Evolutionary conservation across 495 filamentous ascomycete species (phyloP), one percentile per base, ranked within the genome.

Genomic region (Neohortaea acidophila): DNA sequence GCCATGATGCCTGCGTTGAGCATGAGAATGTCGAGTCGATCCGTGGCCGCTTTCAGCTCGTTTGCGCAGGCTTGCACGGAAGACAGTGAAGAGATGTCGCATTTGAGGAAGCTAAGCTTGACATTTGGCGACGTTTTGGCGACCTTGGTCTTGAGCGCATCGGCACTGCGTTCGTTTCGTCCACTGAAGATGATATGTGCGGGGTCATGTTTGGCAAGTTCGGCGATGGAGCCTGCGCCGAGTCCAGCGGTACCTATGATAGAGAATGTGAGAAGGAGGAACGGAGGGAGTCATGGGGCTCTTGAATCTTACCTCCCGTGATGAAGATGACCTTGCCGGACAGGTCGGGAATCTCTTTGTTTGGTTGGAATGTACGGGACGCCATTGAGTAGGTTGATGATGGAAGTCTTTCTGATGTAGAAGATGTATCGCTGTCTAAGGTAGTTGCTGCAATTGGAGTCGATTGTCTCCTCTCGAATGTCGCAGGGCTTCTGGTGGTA

Each of bases 1-100:
- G 60, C 70, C 70, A 81, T 76, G 43, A 79, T 66, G 24, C 77
- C 78, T 2, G 79, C 79, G 46, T 84, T 85, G 56, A 73, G 69
- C 23, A 84, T 61, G 2, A 87, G 58, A 19, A 65, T 49, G 46
- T 68, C 65, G 21, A 70, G 57, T 0, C 63, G 59, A 56, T 60
- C 51, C 21, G 61, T 59, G 8, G 66, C 53, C 5, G 59, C 30
- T 8, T 55, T 58, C 58, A 76, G 72, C 9, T 47, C 38, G 15
- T 60, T 45, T 13, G 60, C 69, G 2, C 66, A 69, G 0, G 57
- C 52, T 10, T 59, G 61, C 48, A 76, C 62, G 2, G 69, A 72
- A 14, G 55, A 45, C 45, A 73, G 66, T 2, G 66, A 71, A 4
- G 61, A 40, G 3, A 76, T 59, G 44, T 76, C 67, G 25, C 71